Percentiles rank a stretch among this genome's conserved stretches.
Evolutionary conservation across 2,329 filamentous ascomycete species (phyloP).

Genomic region (Didymosphaeria variabile): DNA sequence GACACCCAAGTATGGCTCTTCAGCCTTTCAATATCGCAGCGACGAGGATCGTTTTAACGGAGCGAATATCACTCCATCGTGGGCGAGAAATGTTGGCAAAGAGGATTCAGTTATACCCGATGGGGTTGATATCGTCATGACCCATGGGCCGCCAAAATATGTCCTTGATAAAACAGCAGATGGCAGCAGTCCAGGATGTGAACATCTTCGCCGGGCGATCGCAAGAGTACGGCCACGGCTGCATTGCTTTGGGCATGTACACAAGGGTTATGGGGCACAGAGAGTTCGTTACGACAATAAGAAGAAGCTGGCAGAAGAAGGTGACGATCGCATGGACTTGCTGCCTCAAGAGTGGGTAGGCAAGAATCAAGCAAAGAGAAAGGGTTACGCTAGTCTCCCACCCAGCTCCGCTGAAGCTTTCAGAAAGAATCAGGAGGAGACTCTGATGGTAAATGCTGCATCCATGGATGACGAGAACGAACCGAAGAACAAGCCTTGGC

Average conservation of each 20-base stretch:
- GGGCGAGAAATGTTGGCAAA: conserved; percentile 30
- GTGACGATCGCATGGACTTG: conserved; percentile 20
- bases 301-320: not conserved
- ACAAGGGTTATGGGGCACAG: conserved; percentile 55
- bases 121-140: conserved; percentile 65
- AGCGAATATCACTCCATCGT: conserved; percentile 23
- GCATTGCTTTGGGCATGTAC: conserved; percentile 70
- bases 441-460: conserved; percentile 65
- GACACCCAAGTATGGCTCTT: conserved; percentile 61
- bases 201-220: conserved; percentile 61
- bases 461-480: conserved; percentile 59
- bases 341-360: conserved; percentile 33
- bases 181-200: conserved; percentile 60
- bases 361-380: conserved; percentile 31
- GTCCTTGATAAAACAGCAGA: conserved; percentile 56
- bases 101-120: conserved; percentile 38
- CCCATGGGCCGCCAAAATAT: conserved; percentile 65
- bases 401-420: conserved; percentile 37
- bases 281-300: conserved; percentile 43
- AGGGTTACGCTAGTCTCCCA: conserved; percentile 33
- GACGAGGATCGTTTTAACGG: conserved; percentile 62
- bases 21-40: conserved; percentile 63
- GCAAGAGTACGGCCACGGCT: conserved; percentile 57
- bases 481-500: conserved; percentile 61
- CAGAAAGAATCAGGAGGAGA: conserved; percentile 54